A percentile compares a stretch with the other conserved stretches of the same genome.
phyloP scores from a whole-genome alignment of 2,329 filamentous ascomycete species.

The Talaromyces atroroseus region DNA sequence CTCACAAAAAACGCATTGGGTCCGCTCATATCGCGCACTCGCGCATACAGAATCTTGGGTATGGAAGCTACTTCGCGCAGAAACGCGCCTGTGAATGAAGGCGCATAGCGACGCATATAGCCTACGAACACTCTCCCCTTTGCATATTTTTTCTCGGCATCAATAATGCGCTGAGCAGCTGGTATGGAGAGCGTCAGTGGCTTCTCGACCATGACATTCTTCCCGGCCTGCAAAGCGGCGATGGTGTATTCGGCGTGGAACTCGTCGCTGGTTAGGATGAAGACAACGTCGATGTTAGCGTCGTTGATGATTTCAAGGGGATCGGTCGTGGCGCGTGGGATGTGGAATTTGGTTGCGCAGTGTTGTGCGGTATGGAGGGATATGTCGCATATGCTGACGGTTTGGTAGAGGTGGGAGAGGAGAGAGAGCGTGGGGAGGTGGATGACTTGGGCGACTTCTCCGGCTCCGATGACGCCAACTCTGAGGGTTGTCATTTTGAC shows the following conservation, averaged over 20 bases:
- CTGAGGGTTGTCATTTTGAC: slow-evolving; percentile 18
- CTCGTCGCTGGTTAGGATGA: slow-evolving; percentile 51
- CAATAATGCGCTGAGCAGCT: slow-evolving; percentile 44
- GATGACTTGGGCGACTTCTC: slow-evolving; percentile 47
- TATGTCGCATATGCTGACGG: slow-evolving; percentile 50
- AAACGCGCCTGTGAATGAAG: slow-evolving; percentile 50
- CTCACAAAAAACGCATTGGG: slow-evolving; percentile 39
- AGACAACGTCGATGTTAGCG: slow-evolving; percentile 47
- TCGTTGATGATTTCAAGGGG: slow-evolving; percentile 40
- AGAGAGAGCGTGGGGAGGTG: slow-evolving; percentile 49
- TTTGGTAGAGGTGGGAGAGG: slow-evolving; percentile 41
- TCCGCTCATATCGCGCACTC: slow-evolving; percentile 49
- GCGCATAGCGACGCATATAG: slow-evolving; percentile 58
- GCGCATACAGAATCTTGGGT: slow-evolving; percentile 51
- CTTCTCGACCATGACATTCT: slow-evolving; percentile 57
- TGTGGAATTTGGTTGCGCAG: slow-evolving; percentile 16
- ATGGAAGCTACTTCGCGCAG: slow-evolving; percentile 49
- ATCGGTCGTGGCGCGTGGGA: slow-evolving; percentile 29
- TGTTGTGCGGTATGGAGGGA: slow-evolving; percentile 7
- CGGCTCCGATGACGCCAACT: slow-evolving; percentile 33
- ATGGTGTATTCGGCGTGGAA: slow-evolving; percentile 52
- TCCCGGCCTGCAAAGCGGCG: slow-evolving; percentile 48
- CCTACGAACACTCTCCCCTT: slow-evolving; percentile 51
- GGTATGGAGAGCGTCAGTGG: slow-evolving; percentile 49
- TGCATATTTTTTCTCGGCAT: slow-evolving; percentile 41